phyloP scores from a whole-genome alignment of 805 yeast genomes.

The Candida yuanshanica region DNA sequence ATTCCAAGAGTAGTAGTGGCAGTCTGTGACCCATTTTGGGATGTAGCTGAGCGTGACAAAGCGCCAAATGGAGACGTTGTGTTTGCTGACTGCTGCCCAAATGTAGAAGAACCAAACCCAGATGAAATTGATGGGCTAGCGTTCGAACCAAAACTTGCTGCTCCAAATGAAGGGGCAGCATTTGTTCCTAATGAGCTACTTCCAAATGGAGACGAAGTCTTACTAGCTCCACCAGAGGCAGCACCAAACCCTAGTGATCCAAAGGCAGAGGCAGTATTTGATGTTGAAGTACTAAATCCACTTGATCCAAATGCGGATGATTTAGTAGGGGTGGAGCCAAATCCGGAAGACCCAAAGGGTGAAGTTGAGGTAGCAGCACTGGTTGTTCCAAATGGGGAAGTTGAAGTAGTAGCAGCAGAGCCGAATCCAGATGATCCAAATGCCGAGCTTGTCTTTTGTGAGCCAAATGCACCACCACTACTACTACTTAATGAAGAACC shows the following conservation, averaged over 20 bases:
- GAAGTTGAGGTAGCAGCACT: slow-evolving; percentile 3
- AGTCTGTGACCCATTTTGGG: slow-evolving; percentile 2
- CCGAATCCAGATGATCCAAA: slow-evolving; percentile 16
- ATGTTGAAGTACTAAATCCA: background rate
- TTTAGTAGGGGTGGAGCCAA: slow-evolving; percentile 5
- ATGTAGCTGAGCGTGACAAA: background rate
- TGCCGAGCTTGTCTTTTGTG: slow-evolving; percentile 2
- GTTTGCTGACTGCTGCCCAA: background rate
- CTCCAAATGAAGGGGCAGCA: slow-evolving; percentile 16
- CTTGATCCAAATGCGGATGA: slow-evolving; percentile 4
- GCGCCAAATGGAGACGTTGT: background rate
- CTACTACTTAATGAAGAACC: slow-evolving; percentile 4
- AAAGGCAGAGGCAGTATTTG: slow-evolving; percentile 2
- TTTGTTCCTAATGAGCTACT: slow-evolving; percentile 5
- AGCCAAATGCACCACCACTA: slow-evolving; percentile 9
- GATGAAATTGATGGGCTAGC: slow-evolving; percentile 2
- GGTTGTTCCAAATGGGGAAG: slow-evolving; percentile 3
- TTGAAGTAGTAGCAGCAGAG: background rate
- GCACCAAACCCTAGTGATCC: slow-evolving; percentile 13
- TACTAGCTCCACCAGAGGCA: slow-evolving; percentile 1
- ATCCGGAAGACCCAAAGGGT: slow-evolving; percentile 12
- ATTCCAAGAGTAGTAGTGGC: background rate
- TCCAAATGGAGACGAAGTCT: slow-evolving; percentile 1
- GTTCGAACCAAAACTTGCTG: slow-evolving; percentile 2
- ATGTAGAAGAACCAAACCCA: slow-evolving; percentile 3